Base-by-base conservation (phyloP, 495 filamentous ascomycete species). In the Amorphotheca resinae region DNA sequence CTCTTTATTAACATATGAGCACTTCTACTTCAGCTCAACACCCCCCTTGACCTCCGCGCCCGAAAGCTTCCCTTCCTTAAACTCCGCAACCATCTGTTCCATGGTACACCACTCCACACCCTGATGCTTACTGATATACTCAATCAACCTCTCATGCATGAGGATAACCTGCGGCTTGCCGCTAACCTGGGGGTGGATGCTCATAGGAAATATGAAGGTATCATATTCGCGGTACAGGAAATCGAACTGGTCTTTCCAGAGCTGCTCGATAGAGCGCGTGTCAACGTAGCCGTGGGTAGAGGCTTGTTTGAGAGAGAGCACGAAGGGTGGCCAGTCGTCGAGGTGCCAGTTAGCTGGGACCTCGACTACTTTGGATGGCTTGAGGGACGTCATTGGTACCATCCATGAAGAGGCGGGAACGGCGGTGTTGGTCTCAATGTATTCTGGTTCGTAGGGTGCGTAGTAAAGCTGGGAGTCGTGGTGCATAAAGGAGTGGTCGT, bases 201-300 rank as follows among this genome's bases (percentile, higher is more conserved):
- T 70, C 44, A 76, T 70, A 3, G 72, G 72, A 53, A 77, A 76
- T 12, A 76, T 61, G 44, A 77, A 79, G 33, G 69, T 65, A 43
- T 77, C 72, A 45, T 75, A 73, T 57, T 77, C 73, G 22, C 70
- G 64, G 45, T 75, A 77, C 45, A 67, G 70, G 55, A 70, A 77
- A 41, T 76, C 64, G 46, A 76, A 78, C 38, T 76, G 72, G 32
- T 71, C 64, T 35, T 65, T 60, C 73, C 74, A 79, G 11, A 76
- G 59, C 42, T 67, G 58, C 52, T 76, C 70, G 17, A 77, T 63
- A 40, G 67, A 69, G 35, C 62, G 57, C 16, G 74, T 62, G 51
- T 74, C 69, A 2, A 78, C 72, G 58, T 59, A 78, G 12, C 74
- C 74, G 36, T 76, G 69, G 7, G 60, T 64, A 44, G 70, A 70